Conservation (phyloP, 2,329 filamentous ascomycete species). For the Decorospora gaudefroyi region DNA sequence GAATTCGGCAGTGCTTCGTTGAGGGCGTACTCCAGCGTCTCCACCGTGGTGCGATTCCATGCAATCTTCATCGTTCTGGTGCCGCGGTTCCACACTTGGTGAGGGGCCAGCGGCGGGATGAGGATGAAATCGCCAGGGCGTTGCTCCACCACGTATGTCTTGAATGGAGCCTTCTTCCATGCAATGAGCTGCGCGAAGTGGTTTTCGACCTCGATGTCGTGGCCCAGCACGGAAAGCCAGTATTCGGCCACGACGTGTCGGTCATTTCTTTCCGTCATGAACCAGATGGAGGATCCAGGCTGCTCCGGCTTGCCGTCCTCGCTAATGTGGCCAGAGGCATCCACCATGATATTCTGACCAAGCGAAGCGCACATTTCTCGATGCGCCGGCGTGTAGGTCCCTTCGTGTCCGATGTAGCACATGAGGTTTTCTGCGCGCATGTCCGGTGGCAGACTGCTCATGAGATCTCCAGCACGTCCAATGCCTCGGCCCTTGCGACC, state of each 20-base stretch:
- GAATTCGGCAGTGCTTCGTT: slow-evolving; percentile 87
- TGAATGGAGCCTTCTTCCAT: slow-evolving; percentile 93
- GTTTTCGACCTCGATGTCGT: slow-evolving; percentile 95
- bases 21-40: slow-evolving; percentile 85
- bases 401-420: slow-evolving; percentile 98
- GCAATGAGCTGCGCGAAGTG: slow-evolving; percentile 96
- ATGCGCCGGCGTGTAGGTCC: slow-evolving; percentile 93
- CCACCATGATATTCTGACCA: slow-evolving; percentile 98
- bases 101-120: slow-evolving; percentile 87
- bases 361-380: slow-evolving; percentile 96
- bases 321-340: slow-evolving; percentile 69
- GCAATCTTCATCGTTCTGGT: slow-evolving; percentile 96
- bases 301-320: slow-evolving; percentile 72
- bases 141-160: slow-evolving; percentile 90
- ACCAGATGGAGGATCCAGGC: slow-evolving; percentile 92
- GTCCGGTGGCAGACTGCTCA: slow-evolving; percentile 83
- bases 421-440: slow-evolving; percentile 97
- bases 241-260: slow-evolving; percentile 89
- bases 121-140: slow-evolving; percentile 89
- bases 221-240: slow-evolving; percentile 87
- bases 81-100: slow-evolving; percentile 98
- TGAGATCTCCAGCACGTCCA: slow-evolving; percentile 82
- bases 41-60: slow-evolving; percentile 93
- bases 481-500: slow-evolving; percentile 60
- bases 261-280: slow-evolving; percentile 97